These are phyloP conservation scores for Bacterosira constricta DNA, from an alignment of 108 stramenopile species.

Conservation along the genomic window DNA sequence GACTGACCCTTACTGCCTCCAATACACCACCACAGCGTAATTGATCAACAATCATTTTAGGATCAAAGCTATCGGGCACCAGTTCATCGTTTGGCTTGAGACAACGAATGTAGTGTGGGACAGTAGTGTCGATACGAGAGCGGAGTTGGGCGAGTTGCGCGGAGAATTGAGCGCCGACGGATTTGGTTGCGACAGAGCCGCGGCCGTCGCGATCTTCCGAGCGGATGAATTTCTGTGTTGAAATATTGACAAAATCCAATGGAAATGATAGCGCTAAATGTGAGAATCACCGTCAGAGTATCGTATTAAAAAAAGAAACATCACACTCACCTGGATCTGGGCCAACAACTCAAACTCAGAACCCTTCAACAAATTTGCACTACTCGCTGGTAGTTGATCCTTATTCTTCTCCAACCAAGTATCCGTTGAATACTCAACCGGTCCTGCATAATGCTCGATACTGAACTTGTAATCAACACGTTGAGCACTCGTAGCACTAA, in stretches of 20 bases:
- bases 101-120: conserved; percentile 92
- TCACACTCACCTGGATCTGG: conserved; percentile 50
- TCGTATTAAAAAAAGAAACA: too few relatives aligned
- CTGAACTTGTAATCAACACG: conserved; percentile 79
- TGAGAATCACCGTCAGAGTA: too few relatives aligned
- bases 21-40: conserved; percentile 94
- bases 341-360: conserved; percentile 66
- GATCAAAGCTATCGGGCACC: conserved; percentile 81
- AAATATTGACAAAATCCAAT: too few relatives aligned
- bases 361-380: conserved; percentile 69
- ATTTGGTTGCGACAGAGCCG: conserved; percentile 81
- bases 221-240: conserved; percentile 55
- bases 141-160: conserved; percentile 86
- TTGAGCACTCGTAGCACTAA: conserved; percentile 71
- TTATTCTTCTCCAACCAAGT: conserved; percentile 91
- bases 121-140: conserved; percentile 76
- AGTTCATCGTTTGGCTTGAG: conserved; percentile 92
- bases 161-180: conserved; percentile 82
- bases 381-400: conserved; percentile 81
- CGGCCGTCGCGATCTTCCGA: conserved; percentile 74
- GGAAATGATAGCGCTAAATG: too few relatives aligned
- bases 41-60: conserved; percentile 88
- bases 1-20: conserved; percentile 96
- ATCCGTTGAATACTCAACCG: conserved; percentile 86
- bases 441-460: conserved; percentile 92